Base-by-base conservation (phyloP, 257 asterid genomes). In the Plectranthus barbatus region DNA sequence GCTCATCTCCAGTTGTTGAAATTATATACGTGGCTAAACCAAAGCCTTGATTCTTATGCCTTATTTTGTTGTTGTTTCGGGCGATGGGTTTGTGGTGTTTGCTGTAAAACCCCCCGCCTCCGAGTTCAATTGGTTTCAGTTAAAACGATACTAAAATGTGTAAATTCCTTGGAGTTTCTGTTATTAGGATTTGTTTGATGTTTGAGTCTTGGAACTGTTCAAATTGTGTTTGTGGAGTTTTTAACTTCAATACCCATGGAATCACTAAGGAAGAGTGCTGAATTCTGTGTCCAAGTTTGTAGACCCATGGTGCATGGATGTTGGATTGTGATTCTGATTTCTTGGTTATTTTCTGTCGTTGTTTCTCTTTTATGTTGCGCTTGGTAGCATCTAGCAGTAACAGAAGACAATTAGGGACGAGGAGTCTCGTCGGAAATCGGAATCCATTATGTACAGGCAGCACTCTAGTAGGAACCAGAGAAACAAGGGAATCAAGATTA, bases 391-490 rank as follows among this genome's bases (percentile, higher is more conserved):
- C 64, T 31, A 23, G 67, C 52, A 29, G 52, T 12, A 7, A 40
- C 34, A 54, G 14, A 49, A 61, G 66, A 60, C 55, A 62, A 12
- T 53, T 13, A 51, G 31, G 31, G 71, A 48, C n/a, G n/a, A n/a
- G n/a, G n/a, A n/a, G n/a, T n/a, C n/a, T n/a, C n/a, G n/a, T n/a
- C n/a, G n/a, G 46, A 37, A 69, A 37, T 50, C 6, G 14, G 24
- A 56, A 51, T 42, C 47, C 84, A 83, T 12, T 66, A 93, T 93
- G 99, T 77, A 80, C 79, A 85, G 84, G 73, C 94, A 81, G 68
- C 78, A 83, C 18, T 81, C 94, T 14, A 53, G 77, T 64, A 82
- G 96, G 83, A 85, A 67, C 82, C 90, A 74, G 69, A 83, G 95
- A 63, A 85, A 86, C 48, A 87, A 74, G 72, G 82, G 95, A 70